These are phyloP conservation scores for Euphorbia lathyris DNA, from an alignment of 345 rosid species.

Conservation along the genomic window DNA sequence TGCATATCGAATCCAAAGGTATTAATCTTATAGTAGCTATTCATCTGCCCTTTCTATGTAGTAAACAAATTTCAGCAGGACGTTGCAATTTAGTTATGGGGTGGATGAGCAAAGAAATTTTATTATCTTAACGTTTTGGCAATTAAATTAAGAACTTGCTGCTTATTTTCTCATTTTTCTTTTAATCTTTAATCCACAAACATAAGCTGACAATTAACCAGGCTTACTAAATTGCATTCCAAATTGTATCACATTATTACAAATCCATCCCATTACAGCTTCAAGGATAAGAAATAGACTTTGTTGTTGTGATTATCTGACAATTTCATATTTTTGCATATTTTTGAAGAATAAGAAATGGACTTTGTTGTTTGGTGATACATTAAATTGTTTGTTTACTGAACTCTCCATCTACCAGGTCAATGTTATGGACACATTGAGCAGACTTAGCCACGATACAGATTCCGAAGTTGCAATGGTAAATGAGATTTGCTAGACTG, in stretches of 20 bases:
- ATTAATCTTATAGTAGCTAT: conserved; percentile 1
- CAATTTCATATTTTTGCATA: not conserved
- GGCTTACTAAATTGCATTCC: too few species aligned
- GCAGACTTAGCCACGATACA: conserved; percentile 96
- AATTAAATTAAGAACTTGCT: not conserved
- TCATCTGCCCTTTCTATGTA: not conserved
- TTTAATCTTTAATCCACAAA: not conserved
- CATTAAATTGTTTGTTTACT: not conserved
- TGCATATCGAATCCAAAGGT: conserved; percentile 99
- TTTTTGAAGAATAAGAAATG: not conserved
- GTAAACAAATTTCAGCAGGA: not conserved
- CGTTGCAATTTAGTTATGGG: not conserved
- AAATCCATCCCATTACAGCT: too few species aligned
- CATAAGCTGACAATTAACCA: not conserved
- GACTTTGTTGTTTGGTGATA: not conserved
- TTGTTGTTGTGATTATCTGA: too few species aligned
- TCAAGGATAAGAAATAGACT: too few species aligned
- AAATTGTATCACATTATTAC: too few species aligned
- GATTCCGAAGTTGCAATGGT: conserved; percentile 99
- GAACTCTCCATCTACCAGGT: conserved; percentile 42
- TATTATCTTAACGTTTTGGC: not conserved
- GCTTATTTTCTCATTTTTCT: not conserved
- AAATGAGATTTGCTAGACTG: conserved; percentile 20
- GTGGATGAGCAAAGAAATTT: not conserved
- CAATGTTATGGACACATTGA: conserved; percentile 91